Conservation (phyloP, 768 basidiomycete genomes). For the Boletus insuetus region DNA sequence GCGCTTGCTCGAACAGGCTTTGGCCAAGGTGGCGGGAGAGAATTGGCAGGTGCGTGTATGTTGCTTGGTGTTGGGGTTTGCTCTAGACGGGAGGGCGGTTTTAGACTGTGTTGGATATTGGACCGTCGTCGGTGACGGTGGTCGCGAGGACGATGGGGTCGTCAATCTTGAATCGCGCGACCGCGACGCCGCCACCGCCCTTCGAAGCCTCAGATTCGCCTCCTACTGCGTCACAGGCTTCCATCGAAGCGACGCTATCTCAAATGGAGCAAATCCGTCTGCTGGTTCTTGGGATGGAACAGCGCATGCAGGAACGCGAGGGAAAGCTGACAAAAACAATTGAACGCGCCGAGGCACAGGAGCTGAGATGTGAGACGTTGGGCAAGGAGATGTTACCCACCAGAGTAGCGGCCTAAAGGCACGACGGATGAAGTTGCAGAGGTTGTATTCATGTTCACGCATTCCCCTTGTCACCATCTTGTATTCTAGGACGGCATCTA, state of each 20-base stretch:
- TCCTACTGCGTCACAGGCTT: conserved; percentile 21
- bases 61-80: not conserved
- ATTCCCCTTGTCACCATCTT: conserved; percentile 15
- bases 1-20: conserved; percentile 71
- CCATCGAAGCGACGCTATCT: conserved; percentile 44
- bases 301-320: conserved; percentile 61
- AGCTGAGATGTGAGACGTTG: conserved; percentile 50
- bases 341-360: conserved; percentile 58
- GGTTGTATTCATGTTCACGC: conserved; percentile 7
- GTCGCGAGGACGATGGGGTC: conserved; percentile 28
- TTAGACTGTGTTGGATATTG: conserved; percentile 35
- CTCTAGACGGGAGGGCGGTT: not conserved
- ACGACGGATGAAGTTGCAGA: not conserved
- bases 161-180: conserved; percentile 24
- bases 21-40: conserved; percentile 68
- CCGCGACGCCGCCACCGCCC: conserved; percentile 16
- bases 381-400: conserved; percentile 37
- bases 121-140: conserved; percentile 30
- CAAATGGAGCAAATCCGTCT: conserved; percentile 69
- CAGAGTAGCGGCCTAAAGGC: conserved; percentile 15
- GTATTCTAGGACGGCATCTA: conserved; percentile 23
- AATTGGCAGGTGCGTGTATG: conserved; percentile 69
- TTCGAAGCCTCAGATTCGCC: conserved; percentile 16
- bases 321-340: conserved; percentile 59
- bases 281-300: conserved; percentile 73